These are phyloP conservation scores for Penicillium glabrum DNA, from an alignment of 2,329 filamentous ascomycete genomes.

Conservation along the genomic window DNA sequence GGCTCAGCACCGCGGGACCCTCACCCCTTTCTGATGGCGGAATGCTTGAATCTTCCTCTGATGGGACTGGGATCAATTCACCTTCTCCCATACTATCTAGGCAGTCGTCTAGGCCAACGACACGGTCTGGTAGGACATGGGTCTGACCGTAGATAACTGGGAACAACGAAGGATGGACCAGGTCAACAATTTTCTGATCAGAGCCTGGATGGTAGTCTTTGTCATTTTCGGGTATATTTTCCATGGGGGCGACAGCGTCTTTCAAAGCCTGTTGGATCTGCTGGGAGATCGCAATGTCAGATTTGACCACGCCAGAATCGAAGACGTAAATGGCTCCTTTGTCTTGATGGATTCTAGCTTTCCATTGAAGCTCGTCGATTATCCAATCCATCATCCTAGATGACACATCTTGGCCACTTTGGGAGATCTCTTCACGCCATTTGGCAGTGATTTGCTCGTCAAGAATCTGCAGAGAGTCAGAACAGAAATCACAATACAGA, in stretches of 20 bases:
- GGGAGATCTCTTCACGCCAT: conserved; percentile 33
- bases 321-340: conserved; percentile 45
- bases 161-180: conserved; percentile 62
- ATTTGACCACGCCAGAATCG: conserved; percentile 53
- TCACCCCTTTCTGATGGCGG: neutral
- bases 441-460: conserved; percentile 34
- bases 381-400: conserved; percentile 40
- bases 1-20: conserved; percentile 16
- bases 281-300: conserved; percentile 49
- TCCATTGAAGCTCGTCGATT: conserved; percentile 51
- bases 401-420: conserved; percentile 26
- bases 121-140: conserved; percentile 20
- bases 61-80: conserved; percentile 11
- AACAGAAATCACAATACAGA: neutral
- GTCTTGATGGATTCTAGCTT: conserved; percentile 43
- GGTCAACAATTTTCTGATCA: conserved; percentile 58
- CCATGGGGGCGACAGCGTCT: conserved; percentile 50
- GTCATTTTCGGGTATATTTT: conserved; percentile 51
- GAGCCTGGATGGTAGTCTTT: conserved; percentile 66
- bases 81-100: conserved; percentile 15
- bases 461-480: conserved; percentile 24
- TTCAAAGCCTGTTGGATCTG: conserved; percentile 46
- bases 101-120: conserved; percentile 26
- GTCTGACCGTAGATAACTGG: conserved; percentile 33
- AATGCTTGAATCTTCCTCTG: conserved; percentile 7